Base-by-base conservation (phyloP, 768 basidiomycete genomes). In the Mycena belliarum region DNA sequence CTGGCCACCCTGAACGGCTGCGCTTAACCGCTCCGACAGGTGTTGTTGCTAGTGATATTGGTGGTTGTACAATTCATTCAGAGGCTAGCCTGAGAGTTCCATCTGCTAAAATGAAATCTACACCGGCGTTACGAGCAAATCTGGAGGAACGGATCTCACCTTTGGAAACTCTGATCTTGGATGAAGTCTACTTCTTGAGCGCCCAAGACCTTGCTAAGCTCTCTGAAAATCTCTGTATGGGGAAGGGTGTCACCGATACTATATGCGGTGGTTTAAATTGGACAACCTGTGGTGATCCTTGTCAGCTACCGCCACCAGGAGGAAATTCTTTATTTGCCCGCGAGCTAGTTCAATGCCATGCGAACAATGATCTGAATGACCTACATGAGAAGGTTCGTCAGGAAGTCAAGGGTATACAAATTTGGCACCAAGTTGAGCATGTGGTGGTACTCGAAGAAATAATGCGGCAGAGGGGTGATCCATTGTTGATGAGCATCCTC, bases 31-130 rank as follows among this genome's bases (percentile, higher is more conserved):
- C 66, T 42, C 59, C 58, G 6, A 68, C 66, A 10, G 66, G 66
- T 32, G 61, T 64, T 25, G 66, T 64, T 49, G 66, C 66, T 2
- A 64, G 60, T 49, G 61, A 66, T 50, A 63, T 68, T 21, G 51
- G 54, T n/a, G 66, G 66, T 6, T 54, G 28, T 20, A 68, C 63
- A 2, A 49, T 62, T 33, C 66, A 66, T 59, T 50, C 66, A 15
- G 67, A 66, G 44, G 52, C 43, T 3, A 44, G 57, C 6, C 49
- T 63, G 7, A 26, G 57, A 43, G 49, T 63, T 24, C n/a, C 45
- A 32, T 32, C 57, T 24, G 29, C 23, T 16, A 51, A 42, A 15
- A 59, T 63, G 57, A 53, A 47, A 24, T 47, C 57, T n/a, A 47
- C 40, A 23, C 41, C 42, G 11, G 32, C 20, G 5, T 23, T 54